These are phyloP conservation scores for Rachicladosporium sp. DNA, from an alignment of 2,329 filamentous ascomycete genomes.

Conservation along the genomic window DNA sequence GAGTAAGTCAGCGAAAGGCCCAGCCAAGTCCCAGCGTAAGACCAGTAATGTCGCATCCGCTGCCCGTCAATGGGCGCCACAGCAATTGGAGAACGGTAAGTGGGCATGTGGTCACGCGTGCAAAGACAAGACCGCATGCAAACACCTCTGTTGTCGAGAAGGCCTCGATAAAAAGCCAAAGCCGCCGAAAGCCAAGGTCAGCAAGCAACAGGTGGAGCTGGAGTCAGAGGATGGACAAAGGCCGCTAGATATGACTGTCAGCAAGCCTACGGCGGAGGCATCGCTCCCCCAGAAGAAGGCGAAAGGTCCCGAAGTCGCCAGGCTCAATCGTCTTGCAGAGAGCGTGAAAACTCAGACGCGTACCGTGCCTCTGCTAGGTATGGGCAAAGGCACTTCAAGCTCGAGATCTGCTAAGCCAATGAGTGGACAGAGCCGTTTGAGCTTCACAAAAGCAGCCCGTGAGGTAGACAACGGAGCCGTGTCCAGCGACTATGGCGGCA, in stretches of 20 bases:
- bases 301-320: slow-evolving; percentile 6
- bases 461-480: slow-evolving; percentile 1
- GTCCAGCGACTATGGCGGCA: slow-evolving; percentile 12
- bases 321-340: slow-evolving; percentile 14
- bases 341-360: slow-evolving; percentile 13
- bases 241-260: slow-evolving; percentile 14
- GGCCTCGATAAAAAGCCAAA: slow-evolving; percentile 54
- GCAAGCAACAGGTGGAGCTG: slow-evolving; percentile 14
- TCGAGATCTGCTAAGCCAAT: neutral
- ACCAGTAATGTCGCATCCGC: neutral
- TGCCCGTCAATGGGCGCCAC: neutral
- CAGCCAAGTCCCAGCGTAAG: no score
- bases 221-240: slow-evolving; percentile 17
- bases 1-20: no score
- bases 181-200: slow-evolving; percentile 27
- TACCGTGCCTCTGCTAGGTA: slow-evolving; percentile 8
- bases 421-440: slow-evolving; percentile 1
- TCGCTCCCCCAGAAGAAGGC: slow-evolving; percentile 1
- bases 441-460: slow-evolving; percentile 4
- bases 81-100: slow-evolving; percentile 51
- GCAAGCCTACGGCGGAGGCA: slow-evolving; percentile 8
- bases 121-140: slow-evolving; percentile 50
- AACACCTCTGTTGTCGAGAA: slow-evolving; percentile 60
- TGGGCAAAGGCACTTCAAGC: neutral
- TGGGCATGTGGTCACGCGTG: slow-evolving; percentile 65